Base-by-base conservation (phyloP, 345 rosid species). In the Salix koriyanagi region DNA sequence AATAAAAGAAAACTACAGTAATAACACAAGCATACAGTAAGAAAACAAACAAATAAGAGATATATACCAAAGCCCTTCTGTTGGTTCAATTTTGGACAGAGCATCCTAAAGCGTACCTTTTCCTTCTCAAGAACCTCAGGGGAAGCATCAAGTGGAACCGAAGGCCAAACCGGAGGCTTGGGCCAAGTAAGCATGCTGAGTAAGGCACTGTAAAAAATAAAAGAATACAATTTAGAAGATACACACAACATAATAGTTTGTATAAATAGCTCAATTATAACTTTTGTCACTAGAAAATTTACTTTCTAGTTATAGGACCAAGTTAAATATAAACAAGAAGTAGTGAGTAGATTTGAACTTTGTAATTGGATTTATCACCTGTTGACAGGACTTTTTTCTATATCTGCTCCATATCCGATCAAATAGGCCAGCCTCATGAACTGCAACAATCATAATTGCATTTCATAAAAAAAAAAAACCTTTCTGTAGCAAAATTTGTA, bases 121-220 rank as follows among this genome's bases (percentile, higher is more conserved):
- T 96, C 99, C 89, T 96, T 96, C 70, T 44, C 91, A 88, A 93
- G 90, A 85, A 96, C 97, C 84, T 89, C 90, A 9, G 92, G 70
- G 70, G 97, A 86, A 79, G 94, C 92, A 86, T 91, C 93, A 69
- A 81, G 71, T 50, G 97, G 98, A 90, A 91, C 86, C 67, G 90
- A 90, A 71, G 99, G 99, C 98, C 99, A 96, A 82, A 93, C 86
- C 25, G 91, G 84, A 71, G 99, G 98, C 82, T 89, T 96, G 70
- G 99, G 98, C 99, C 99, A 96, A 76, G 98, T 95, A 60, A 96
- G 92, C 98, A 96, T 92, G 85, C 99, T 93, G 69, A 96, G 96
- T 34, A 88, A 92, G 78, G 98, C 99, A 88, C 99, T 93, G 94
- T 84, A 83, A 2, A 74, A 83, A 80, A 64, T 79, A 79, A 69